Percentiles rank a stretch among this genome's conserved stretches.
Evolutionary conservation across 2,329 filamentous ascomycete species (phyloP).

Genomic region (Clonostachys chloroleuca): DNA sequence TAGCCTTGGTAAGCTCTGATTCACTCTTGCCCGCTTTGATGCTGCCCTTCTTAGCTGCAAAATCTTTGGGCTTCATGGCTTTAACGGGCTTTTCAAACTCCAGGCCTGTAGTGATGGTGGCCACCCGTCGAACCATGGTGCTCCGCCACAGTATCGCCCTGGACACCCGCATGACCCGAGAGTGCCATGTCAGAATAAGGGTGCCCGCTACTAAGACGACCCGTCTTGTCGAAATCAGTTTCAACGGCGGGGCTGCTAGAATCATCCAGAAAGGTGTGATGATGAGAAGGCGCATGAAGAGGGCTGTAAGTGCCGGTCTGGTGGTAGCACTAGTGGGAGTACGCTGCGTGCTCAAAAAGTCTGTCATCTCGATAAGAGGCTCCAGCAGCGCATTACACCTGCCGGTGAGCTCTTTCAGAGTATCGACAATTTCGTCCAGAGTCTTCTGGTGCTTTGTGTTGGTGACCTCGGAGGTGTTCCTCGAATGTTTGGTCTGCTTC

Average conservation of each 20-base stretch:
- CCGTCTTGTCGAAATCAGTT: constrained; percentile 81
- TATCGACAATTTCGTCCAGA: constrained; percentile 94
- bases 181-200: constrained; percentile 86
- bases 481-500: constrained; percentile 29
- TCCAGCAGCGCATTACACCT: constrained; percentile 90
- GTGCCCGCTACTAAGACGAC: constrained; percentile 86
- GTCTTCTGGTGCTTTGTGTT: constrained; percentile 85
- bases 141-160: constrained; percentile 91
- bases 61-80: constrained; percentile 19
- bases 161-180: constrained; percentile 76
- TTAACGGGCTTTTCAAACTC: constrained; percentile 54
- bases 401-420: constrained; percentile 82
- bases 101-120: constrained; percentile 75
- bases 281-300: constrained; percentile 85
- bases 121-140: constrained; percentile 63
- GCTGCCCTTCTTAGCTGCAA: constrained; percentile 18
- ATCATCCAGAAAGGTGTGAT: constrained; percentile 85
- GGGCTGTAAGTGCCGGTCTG: constrained; percentile 78
- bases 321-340: constrained; percentile 91
- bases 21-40: constrained; percentile 21
- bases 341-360: constrained; percentile 87
- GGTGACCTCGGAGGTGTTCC: constrained; percentile 50
- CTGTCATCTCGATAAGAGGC: constrained; percentile 81
- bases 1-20: constrained; percentile 38
- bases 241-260: constrained; percentile 76